Evolutionary conservation across 768 basidiomycete species (phyloP), one percentile per base, ranked within the genome.

Genomic region (Russula ochroleuca): DNA sequence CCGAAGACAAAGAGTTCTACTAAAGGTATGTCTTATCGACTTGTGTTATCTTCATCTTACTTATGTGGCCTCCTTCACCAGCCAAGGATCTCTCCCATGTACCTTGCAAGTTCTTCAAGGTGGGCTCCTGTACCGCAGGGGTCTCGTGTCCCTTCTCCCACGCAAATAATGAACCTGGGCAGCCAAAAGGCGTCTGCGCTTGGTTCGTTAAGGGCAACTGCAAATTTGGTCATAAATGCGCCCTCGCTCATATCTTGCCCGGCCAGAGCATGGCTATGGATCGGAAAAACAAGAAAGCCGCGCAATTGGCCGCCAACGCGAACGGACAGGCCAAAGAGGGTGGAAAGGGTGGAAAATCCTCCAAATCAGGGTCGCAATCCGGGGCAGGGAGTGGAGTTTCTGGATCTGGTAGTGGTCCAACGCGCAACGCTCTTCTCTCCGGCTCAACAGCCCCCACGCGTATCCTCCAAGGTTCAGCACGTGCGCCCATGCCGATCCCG

Each of bases 101-200:
- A 15, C 95, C 95, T 1, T 98, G 96, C 79, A 92, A 96, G 78
- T 98, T 98, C 83, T 97, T 86, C 85, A 92, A 90, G 72, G 89
- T 92, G 67, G 93, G 94, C 38, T 88, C 86, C 14, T 98, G 95
- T 75, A 96, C 94, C 5, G 95, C 95, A 11, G 95, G 95, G 38
- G 78, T 91, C 3, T 88, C 90, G 2, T 98, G 96, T 74, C 93
- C 92, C n/a, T 98, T 98, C 82, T 94, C 94, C 33, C 96, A 98
- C 74, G 72, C 74, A 62, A 70, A 79, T 7, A 76, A 82, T 62
- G 90, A 93, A 68, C 86, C 92, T 33, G 88, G 92, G 3, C 83
- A 83, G 50, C 84, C 85, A 65, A 92, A 92, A 73, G 90, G 90
- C 67, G 83, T 85, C 45, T 92, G 91, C 70, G 84, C 89, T 6